Evolutionary conservation across 306 rosid genomes (phyloP).

Genomic region (Nissolia schottii): DNA sequence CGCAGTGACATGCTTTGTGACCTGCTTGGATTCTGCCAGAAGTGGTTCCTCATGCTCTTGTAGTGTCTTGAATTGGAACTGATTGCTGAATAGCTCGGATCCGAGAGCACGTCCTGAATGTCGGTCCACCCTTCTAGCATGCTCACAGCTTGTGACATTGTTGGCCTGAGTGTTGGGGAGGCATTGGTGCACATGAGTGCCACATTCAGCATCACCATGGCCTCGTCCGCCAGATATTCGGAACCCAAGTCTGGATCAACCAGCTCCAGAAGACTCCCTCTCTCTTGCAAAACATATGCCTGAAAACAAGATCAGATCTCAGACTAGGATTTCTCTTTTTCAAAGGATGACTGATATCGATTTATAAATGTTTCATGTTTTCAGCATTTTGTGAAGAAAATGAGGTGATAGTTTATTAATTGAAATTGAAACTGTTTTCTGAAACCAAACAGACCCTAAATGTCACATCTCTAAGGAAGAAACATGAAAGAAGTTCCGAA

Average conservation of each 20-base stretch:
- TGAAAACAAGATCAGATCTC: slow-evolving; percentile 34
- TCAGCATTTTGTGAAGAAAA: no score
- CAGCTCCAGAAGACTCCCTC: slow-evolving; percentile 75
- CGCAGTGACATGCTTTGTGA: slow-evolving; percentile 54
- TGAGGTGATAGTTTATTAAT: no score
- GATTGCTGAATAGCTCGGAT: slow-evolving; percentile 68
- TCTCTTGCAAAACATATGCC: slow-evolving; percentile 95
- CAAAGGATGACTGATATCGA: not conserved
- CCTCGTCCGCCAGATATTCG: slow-evolving; percentile 65
- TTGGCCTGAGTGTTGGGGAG: slow-evolving; percentile 86
- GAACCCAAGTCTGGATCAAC: slow-evolving; percentile 88
- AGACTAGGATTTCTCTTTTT: not conserved
- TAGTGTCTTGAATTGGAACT: slow-evolving; percentile 51
- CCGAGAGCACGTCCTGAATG: slow-evolving; percentile 70
- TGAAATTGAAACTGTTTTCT: no score
- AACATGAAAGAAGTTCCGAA: slow-evolving; percentile 7
- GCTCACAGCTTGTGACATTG: slow-evolving; percentile 85
- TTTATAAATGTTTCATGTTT: no score
- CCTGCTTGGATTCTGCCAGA: slow-evolving; percentile 72
- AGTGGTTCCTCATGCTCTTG: slow-evolving; percentile 64
- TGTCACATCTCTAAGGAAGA: not conserved
- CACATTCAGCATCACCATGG: slow-evolving; percentile 75
- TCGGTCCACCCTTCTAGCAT: slow-evolving; percentile 92
- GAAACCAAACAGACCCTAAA: not conserved
- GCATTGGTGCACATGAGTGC: slow-evolving; percentile 92